phyloP scores from a whole-genome alignment of 2,329 filamentous ascomycete genomes.

The Aspergillus nomiae region DNA sequence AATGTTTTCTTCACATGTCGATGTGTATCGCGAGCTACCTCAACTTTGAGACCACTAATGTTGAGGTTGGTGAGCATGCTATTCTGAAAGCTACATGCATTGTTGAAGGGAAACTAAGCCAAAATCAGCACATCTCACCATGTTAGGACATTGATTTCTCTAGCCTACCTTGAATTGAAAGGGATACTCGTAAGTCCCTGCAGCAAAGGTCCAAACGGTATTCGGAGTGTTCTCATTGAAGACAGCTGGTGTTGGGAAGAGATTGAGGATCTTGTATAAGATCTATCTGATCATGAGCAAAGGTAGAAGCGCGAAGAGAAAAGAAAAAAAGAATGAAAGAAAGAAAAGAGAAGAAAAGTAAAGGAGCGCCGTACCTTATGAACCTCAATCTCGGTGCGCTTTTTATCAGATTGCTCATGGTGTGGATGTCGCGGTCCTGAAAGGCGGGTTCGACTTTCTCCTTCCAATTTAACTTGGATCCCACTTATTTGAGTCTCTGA shows the following conservation, averaged over 20 bases:
- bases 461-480: conserved; percentile 53
- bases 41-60: conserved; percentile 47
- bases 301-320: too few relatives aligned
- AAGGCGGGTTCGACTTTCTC: conserved; percentile 50
- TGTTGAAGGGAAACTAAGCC: conserved; percentile 52
- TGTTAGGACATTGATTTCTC: neutral
- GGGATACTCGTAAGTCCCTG: conserved; percentile 51
- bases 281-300: conserved; percentile 30
- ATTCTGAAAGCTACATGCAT: conserved; percentile 48
- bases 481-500: conserved; percentile 47
- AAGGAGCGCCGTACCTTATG: conserved; percentile 45
- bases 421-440: conserved; percentile 42
- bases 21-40: conserved; percentile 46
- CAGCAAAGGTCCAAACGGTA: conserved; percentile 46
- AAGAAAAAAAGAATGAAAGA: too few relatives aligned
- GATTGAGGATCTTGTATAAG: conserved; percentile 49
- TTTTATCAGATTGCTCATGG: conserved; percentile 48
- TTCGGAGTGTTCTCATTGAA: conserved; percentile 37
- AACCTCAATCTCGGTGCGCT: conserved; percentile 50
- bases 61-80: conserved; percentile 50
- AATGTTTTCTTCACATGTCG: conserved; percentile 81
- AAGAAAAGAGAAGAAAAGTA: neutral
- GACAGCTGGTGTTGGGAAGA: conserved; percentile 49
- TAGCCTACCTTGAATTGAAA: conserved; percentile 50
- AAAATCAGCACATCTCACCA: neutral